phyloP scores from a whole-genome alignment of 306 rosid genomes.

The Delonix regia region DNA sequence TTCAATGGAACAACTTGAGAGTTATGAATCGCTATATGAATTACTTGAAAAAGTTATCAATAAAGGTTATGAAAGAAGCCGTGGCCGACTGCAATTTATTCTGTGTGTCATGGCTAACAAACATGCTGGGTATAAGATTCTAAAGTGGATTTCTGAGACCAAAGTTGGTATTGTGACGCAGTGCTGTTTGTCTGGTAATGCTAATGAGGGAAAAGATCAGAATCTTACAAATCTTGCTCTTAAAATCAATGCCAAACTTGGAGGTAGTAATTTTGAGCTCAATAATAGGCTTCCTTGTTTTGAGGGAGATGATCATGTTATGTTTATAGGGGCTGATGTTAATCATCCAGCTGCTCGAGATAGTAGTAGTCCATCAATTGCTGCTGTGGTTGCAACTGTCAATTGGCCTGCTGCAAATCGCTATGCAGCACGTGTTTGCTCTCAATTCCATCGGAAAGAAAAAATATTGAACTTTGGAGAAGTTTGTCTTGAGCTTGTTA shows the following conservation, averaged over 20 bases:
- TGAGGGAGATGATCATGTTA: constrained; percentile 56
- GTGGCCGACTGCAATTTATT: constrained; percentile 56
- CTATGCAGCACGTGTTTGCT: constrained; percentile 68
- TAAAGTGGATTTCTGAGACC: constrained; percentile 81
- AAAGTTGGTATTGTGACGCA: constrained; percentile 77
- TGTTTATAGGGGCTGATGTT: constrained; percentile 91
- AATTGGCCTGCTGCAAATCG: constrained; percentile 90
- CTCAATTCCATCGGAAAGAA: constrained; percentile 61
- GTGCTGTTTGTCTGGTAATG: constrained; percentile 66
- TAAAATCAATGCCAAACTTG: constrained; percentile 88
- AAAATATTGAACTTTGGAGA: constrained; percentile 61
- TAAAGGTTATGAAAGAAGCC: constrained; percentile 19
- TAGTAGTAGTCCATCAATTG: constrained; percentile 63
- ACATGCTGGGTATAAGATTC: constrained; percentile 64
- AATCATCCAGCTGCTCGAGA: constrained; percentile 68
- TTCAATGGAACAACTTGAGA: constrained; percentile 52
- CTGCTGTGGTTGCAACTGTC: constrained; percentile 78
- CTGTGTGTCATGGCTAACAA: constrained; percentile 73
- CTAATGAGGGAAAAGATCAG: constrained; percentile 57
- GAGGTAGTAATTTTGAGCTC: constrained; percentile 87
- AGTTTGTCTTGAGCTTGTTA: constrained; percentile 66
- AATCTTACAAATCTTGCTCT: constrained; percentile 68
- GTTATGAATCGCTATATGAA: constrained; percentile 37
- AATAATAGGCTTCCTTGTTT: constrained; percentile 48
- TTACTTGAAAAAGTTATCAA: constrained; percentile 48